These are phyloP conservation scores for Blastobotrys terrestris DNA, from an alignment of 805 yeast species.

Conservation along the genomic window DNA sequence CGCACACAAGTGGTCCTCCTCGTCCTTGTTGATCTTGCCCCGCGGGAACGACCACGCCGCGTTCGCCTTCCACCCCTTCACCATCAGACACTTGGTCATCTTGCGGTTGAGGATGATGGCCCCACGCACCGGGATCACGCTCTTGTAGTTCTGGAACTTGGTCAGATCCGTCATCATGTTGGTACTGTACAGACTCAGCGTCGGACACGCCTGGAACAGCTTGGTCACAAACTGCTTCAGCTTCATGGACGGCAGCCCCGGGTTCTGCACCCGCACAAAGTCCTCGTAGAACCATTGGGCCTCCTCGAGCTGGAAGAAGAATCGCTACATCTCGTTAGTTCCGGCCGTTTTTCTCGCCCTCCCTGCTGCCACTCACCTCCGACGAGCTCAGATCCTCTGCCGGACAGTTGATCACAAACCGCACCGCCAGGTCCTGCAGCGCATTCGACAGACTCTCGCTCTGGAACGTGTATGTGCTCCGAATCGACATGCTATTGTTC, in stretches of 20 bases:
- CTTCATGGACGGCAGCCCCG: constrained; percentile 67
- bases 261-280: constrained; percentile 65
- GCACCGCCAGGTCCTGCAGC: constrained; percentile 62
- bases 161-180: constrained; percentile 55
- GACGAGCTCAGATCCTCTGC: constrained; percentile 79
- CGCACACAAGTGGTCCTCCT: constrained; percentile 83
- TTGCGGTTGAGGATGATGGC: constrained; percentile 76
- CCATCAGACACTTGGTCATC: constrained; percentile 66
- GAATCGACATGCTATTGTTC: constrained; percentile 16
- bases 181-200: constrained; percentile 26
- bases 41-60: constrained; percentile 93
- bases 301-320: constrained; percentile 91
- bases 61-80: constrained; percentile 73
- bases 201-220: constrained; percentile 73
- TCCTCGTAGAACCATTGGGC: constrained; percentile 98
- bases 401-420: constrained; percentile 90
- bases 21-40: constrained; percentile 94
- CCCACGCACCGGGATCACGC: constrained; percentile 92
- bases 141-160: constrained; percentile 77
- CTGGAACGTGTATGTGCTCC: constrained; percentile 10
- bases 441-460: constrained; percentile 20
- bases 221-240: constrained; percentile 69
- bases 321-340: constrained; percentile 40
- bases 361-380: constrained; percentile 31
- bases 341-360: not conserved